A percentile compares a stretch with the other conserved stretches of the same genome.
Conservation (phyloP, 2,329 filamentous ascomycete genomes). For the Apiospora marii region DNA sequence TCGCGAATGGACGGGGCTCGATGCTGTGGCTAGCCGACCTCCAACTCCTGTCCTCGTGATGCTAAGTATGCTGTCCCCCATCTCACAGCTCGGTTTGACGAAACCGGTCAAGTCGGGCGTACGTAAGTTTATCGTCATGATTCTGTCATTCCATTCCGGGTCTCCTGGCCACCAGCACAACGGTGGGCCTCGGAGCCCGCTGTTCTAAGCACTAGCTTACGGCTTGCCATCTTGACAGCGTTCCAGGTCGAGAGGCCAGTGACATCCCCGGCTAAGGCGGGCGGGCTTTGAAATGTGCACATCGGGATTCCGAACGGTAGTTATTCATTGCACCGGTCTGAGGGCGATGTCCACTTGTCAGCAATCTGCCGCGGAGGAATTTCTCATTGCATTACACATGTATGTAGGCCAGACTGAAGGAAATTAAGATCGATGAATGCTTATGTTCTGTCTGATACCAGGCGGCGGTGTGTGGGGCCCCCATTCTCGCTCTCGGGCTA, state of each 20-base stretch:
- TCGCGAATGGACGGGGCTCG: background rate
- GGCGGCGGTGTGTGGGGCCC: background rate
- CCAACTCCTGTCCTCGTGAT: background rate
- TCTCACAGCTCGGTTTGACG: background rate
- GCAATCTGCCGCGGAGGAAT: background rate
- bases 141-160: background rate
- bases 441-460: no score
- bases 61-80: background rate
- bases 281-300: background rate
- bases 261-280: background rate
- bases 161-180: background rate
- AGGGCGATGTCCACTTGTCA: background rate
- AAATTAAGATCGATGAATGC: no score
- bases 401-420: no score
- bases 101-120: constrained; percentile 8
- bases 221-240: background rate
- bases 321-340: background rate
- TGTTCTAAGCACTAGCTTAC: constrained; percentile 6
- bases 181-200: background rate
- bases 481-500: constrained; percentile 2
- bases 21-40: background rate
- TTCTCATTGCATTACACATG: background rate
- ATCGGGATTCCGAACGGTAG: background rate
- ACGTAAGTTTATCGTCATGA: constrained; percentile 4
- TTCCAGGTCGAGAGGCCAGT: background rate